Base-by-base conservation (phyloP, 2,329 filamentous ascomycete species). In the Cladophialophora yegresii region DNA sequence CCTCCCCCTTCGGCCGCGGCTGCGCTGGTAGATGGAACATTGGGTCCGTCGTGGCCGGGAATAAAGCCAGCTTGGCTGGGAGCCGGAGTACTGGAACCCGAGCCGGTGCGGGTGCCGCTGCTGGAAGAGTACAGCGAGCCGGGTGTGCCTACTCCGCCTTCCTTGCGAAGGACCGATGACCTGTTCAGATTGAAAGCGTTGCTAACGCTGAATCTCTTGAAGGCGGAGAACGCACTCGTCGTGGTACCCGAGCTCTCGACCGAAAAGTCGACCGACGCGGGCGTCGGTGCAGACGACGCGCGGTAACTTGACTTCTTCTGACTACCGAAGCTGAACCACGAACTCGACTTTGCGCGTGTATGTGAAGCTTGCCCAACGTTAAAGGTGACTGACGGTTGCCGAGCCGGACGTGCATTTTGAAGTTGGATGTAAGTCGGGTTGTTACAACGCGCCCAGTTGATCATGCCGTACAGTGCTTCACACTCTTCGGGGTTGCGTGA, bases 391-490 rank as follows among this genome's bases (percentile, higher is more conserved):
- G 85, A 75, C 65, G 80, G 72, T 69, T 78, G 70, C 72, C 83
- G 58, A 81, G 69, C 74, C 81, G 87, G 69, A 82, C 91, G 80
- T 83, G 96, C 79, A 80, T 90, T 83, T 82, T 91, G 84, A 81
- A 92, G 70, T 76, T 88, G 75, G 81, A 90, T 92, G 78, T 93
- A 97, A 61, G 92, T 93, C 59, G 92, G 89, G 74, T 98, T 97
- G 78, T 96, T 91, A 75, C 96, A 90, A 54, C 95, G 89, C 22
- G 93, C 88, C 66, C 90, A 85, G 76, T 98, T 96, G 67, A 98
- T 93, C 50, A 93, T 85, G 72, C 85, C 85, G 77, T 97, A 99
- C 4, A 99, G 82, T 40, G 85, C 84, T 69, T 90, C 88, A 73
- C 93, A 96, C 67, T 97, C 93, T 50, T 87, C 84, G 2, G 87